phyloP scores from a whole-genome alignment of 441 rosid genomes.

The Populus tomentosa region DNA sequence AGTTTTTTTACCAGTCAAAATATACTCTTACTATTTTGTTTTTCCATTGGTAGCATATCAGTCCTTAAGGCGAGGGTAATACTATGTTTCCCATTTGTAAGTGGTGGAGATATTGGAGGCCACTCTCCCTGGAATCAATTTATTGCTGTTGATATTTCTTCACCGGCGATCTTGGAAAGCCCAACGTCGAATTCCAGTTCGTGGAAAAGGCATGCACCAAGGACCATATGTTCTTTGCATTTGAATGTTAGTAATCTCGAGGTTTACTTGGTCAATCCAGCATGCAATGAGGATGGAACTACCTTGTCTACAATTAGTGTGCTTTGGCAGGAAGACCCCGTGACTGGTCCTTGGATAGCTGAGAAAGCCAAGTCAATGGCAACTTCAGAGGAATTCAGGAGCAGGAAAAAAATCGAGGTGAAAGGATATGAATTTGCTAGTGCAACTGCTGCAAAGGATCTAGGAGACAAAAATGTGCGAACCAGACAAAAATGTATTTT shows the following conservation, averaged over 20 bases:
- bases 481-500: too few species aligned
- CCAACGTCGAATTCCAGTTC: conserved; percentile 29
- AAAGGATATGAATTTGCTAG: conserved; percentile 73
- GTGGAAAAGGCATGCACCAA: conserved; percentile 37
- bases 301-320: conserved; percentile 57
- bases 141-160: conserved; percentile 17
- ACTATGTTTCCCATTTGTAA: too few species aligned
- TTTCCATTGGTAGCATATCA: too few species aligned
- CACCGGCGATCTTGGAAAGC: conserved; percentile 36
- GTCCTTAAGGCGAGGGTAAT: too few species aligned
- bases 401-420: conserved; percentile 40
- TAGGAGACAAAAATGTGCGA: conserved; percentile 49
- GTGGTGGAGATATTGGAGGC: too few species aligned
- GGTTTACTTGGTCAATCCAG: too few species aligned
- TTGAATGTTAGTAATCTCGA: conserved; percentile 54
- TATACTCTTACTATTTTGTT: too few species aligned
- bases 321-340: conserved; percentile 76
- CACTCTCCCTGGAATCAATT: too few species aligned
- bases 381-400: conserved; percentile 50
- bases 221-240: conserved; percentile 45
- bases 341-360: conserved; percentile 63
- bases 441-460: conserved; percentile 51
- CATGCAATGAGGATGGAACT: too few species aligned
- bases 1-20: too few species aligned
- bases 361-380: conserved; percentile 80